Percentiles rank a stretch among this genome's conserved stretches.
Conservation (phyloP, 768 basidiomycete species). For the Lentinula detonsa region DNA sequence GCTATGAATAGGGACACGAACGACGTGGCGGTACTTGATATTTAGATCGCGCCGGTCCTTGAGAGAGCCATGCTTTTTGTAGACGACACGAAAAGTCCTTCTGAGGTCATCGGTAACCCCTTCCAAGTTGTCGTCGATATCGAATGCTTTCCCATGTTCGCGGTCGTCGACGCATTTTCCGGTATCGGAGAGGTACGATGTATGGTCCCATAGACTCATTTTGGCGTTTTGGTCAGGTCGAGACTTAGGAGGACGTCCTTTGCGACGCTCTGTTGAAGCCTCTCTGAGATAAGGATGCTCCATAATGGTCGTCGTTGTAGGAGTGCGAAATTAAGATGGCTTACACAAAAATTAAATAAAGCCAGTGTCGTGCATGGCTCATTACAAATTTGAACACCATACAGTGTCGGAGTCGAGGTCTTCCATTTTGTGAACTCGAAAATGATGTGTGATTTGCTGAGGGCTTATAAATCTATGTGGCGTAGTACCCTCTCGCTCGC, state of each 20-base stretch:
- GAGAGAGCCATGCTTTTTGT: neutral
- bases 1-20: neutral
- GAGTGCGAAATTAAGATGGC: neutral
- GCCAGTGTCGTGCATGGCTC: neutral
- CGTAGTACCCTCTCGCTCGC: no score
- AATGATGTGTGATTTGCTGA: no score
- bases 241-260: neutral
- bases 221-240: neutral
- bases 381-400: neutral
- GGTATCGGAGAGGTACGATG: no score
- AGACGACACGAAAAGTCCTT: neutral
- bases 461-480: no score
- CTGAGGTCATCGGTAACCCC: neutral
- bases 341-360: neutral
- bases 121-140: neutral
- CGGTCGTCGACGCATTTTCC: neutral
- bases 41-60: slow-evolving; percentile 2
- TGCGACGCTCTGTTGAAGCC: neutral
- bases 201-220: neutral
- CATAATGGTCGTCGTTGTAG: neutral
- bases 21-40: neutral
- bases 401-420: neutral
- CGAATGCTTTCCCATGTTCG: neutral
- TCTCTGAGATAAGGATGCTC: neutral
- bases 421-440: neutral